Percentiles rank a stretch among this genome's conserved stretches.
phyloP scores from a whole-genome alignment of 2,329 filamentous ascomycete species.

The Fusarium siculi region DNA sequence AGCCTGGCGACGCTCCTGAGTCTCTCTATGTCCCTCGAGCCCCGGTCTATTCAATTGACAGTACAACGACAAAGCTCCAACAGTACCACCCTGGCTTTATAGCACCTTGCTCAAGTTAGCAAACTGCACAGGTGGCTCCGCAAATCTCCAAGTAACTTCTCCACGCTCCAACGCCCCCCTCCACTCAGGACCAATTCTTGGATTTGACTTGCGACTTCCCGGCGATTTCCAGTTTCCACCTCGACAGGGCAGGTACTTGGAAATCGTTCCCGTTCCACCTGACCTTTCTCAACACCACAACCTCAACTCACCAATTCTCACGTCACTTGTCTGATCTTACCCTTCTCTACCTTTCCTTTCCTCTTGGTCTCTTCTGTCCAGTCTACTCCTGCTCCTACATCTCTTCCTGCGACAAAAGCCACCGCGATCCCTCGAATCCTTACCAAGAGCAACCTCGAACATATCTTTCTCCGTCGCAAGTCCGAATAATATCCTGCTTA shows the following conservation, averaged over 20 bases:
- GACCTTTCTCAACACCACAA: conserved; percentile 36
- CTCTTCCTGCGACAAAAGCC: conserved; percentile 1
- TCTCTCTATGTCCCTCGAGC: not conserved
- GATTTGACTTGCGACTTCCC: conserved; percentile 28
- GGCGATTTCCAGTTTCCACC: conserved; percentile 33
- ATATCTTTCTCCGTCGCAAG: conserved; percentile 13
- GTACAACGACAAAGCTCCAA: not conserved
- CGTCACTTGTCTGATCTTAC: conserved; percentile 5
- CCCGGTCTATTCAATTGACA: not conserved
- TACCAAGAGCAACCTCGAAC: conserved; percentile 17
- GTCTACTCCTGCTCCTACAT: not conserved
- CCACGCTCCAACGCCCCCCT: conserved; percentile 32
- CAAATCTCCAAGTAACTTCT: conserved; percentile 32
- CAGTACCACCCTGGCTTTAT: not conserved
- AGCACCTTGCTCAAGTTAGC: conserved; percentile 9
- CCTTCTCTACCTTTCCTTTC: not conserved
- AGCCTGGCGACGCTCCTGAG: not conserved
- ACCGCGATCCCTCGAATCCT: conserved; percentile 24
- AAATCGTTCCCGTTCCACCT: conserved; percentile 35
- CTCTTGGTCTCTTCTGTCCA: not conserved
- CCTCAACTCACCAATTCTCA: conserved; percentile 23
- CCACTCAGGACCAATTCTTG: conserved; percentile 22
- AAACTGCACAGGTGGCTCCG: conserved; percentile 17
- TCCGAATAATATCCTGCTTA: conserved; percentile 17
- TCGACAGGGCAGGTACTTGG: conserved; percentile 32